Percentiles rank a stretch among this genome's conserved stretches.
Conservation (phyloP, 2,329 filamentous ascomycete genomes). For the Drechslera avenae region DNA sequence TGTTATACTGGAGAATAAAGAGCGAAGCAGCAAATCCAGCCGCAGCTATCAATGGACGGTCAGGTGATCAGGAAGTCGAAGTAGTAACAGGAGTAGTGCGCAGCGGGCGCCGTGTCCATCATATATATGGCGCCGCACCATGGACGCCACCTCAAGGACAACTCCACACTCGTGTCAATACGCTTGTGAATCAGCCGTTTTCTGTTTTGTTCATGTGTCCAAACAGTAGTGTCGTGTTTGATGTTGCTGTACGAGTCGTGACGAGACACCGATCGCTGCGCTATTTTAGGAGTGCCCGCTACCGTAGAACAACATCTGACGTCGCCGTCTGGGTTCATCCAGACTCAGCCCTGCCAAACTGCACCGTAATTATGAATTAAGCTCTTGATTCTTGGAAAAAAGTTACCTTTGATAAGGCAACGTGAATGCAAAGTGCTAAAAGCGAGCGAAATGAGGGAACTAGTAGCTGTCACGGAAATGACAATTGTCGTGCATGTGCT, state of each 20-base stretch:
- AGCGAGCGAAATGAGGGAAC: no score
- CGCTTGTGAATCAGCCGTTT: conserved; percentile 4
- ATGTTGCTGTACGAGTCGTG: conserved; percentile 13
- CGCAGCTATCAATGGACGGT: conserved; percentile 1
- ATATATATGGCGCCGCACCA: conserved; percentile 19
- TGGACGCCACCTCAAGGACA: not conserved
- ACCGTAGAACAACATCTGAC: not conserved
- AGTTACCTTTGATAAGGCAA: no score
- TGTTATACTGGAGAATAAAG: not conserved
- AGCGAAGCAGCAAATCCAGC: not conserved
- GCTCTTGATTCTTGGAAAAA: no score
- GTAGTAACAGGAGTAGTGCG: conserved; percentile 1
- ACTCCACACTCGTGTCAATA: conserved; percentile 5
- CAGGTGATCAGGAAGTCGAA: not conserved
- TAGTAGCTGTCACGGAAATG: no score
- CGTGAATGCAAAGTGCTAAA: no score
- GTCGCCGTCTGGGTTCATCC: not conserved
- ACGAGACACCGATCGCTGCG: conserved; percentile 16
- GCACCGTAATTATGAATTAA: no score
- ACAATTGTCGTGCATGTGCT: no score
- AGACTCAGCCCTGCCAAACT: not conserved
- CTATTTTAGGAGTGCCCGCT: conserved; percentile 15
- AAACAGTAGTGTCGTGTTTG: conserved; percentile 16
- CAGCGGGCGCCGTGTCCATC: conserved; percentile 9
- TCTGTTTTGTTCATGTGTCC: conserved; percentile 14